These are phyloP conservation scores for Tetragonia tetragonoides DNA, from an alignment of 148 eudicot species.

Conservation along the genomic window DNA sequence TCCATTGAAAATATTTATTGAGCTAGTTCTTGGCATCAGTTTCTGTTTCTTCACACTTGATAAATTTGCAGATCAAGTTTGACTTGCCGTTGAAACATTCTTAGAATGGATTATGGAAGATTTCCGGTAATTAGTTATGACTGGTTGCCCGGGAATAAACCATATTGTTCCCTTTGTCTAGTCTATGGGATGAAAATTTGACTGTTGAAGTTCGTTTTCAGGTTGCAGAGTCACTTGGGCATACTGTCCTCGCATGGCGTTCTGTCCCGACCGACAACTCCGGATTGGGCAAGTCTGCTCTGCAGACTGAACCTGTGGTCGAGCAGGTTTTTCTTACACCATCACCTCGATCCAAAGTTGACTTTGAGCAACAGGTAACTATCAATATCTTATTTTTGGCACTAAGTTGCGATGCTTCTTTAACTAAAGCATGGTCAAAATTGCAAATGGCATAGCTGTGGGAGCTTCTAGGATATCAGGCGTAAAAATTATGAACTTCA, in stretches of 20 bases:
- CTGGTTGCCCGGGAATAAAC: neutral
- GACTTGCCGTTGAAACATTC: neutral
- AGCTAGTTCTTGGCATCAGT: neutral
- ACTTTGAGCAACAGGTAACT: slow-evolving; percentile 87
- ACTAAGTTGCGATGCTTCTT: neutral
- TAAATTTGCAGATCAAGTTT: neutral
- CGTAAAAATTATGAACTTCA: neutral
- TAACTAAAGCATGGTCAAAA: too few relatives aligned
- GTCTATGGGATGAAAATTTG: slow-evolving; percentile 3
- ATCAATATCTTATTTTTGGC: neutral
- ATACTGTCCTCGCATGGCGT: slow-evolving; percentile 97
- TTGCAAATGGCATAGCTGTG: neutral
- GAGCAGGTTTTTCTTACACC: slow-evolving; percentile 98
- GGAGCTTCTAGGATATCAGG: too few relatives aligned
- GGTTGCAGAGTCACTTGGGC: slow-evolving; percentile 99
- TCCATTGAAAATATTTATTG: neutral
- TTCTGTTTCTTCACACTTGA: neutral
- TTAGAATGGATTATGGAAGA: neutral
- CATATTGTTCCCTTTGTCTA: neutral
- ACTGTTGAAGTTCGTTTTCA: slow-evolving; percentile 26
- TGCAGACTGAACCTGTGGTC: slow-evolving; percentile 90
- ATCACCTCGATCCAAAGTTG: slow-evolving; percentile 68
- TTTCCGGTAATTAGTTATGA: neutral
- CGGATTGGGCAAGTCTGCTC: slow-evolving; percentile 84
- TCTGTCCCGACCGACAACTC: slow-evolving; percentile 92